Conservation (phyloP, 352 stramenopile genomes). For the Saprolegnia parasitica region DNA sequence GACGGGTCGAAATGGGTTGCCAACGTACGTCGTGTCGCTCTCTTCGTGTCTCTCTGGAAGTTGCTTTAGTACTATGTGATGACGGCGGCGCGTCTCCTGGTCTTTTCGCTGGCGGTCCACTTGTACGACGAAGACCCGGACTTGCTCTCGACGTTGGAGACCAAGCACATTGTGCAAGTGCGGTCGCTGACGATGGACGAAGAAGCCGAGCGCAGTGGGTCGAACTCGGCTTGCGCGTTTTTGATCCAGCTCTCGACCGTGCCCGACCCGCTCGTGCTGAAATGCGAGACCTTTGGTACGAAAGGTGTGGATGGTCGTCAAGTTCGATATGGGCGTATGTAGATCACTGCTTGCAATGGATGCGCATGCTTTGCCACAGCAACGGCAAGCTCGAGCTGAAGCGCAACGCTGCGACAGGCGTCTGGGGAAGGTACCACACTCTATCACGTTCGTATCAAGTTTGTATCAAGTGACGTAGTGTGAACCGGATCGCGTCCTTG, state of each 20-base stretch:
- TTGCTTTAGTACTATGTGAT: constrained; percentile 67
- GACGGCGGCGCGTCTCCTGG: constrained; percentile 69
- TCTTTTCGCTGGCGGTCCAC: constrained; percentile 76
- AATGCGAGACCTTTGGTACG: constrained; percentile 77
- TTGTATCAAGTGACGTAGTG: constrained; percentile 36
- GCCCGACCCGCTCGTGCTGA: constrained; percentile 52
- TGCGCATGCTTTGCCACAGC: constrained; percentile 75
- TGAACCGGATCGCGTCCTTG: constrained; percentile 80
- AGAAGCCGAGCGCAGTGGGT: constrained; percentile 40
- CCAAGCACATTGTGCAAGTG: constrained; percentile 75
- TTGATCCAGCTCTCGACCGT: constrained; percentile 1
- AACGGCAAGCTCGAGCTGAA: constrained; percentile 86
- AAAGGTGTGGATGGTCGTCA: no score
- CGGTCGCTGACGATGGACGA: constrained; percentile 59
- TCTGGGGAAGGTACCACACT: constrained; percentile 45
- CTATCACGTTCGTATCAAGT: not conserved
- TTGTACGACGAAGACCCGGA: constrained; percentile 86
- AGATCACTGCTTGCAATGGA: constrained; percentile 87
- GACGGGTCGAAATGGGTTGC: constrained; percentile 83
- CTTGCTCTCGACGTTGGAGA: constrained; percentile 73
- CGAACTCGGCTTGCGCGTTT: constrained; percentile 12
- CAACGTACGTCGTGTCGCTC: constrained; percentile 35
- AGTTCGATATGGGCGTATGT: not conserved
- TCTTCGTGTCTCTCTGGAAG: not conserved
- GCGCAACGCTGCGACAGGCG: constrained; percentile 79